Conservation (phyloP, 805 yeast genomes). For the Maudiozyma turicensis region DNA sequence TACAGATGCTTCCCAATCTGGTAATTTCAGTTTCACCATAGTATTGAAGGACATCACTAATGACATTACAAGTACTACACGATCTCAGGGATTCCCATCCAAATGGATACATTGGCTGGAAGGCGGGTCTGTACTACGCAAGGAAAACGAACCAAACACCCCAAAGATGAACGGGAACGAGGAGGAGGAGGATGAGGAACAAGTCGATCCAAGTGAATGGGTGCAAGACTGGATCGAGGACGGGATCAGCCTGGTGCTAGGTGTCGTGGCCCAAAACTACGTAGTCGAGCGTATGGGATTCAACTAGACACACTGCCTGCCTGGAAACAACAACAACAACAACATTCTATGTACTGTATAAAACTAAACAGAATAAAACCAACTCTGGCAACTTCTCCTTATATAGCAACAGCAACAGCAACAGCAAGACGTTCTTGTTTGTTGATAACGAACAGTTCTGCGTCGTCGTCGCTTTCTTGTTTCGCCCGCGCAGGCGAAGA, state of each 20-base stretch:
- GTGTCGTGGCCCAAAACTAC: slow-evolving; percentile 82
- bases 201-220: slow-evolving; percentile 74
- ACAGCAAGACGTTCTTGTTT: too few relatives aligned
- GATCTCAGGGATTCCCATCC: slow-evolving; percentile 83
- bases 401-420: too few relatives aligned
- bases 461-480: too few relatives aligned
- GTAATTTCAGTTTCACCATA: slow-evolving; percentile 65
- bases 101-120: slow-evolving; percentile 91
- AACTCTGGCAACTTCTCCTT: neutral
- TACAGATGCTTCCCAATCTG: slow-evolving; percentile 31
- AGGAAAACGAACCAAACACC: slow-evolving; percentile 5
- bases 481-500: too few relatives aligned
- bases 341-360: neutral
- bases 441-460: too few relatives aligned
- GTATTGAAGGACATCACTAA: slow-evolving; percentile 73
- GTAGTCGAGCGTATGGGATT: slow-evolving; percentile 69
- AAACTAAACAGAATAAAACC: neutral
- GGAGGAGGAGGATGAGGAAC: slow-evolving; percentile 33
- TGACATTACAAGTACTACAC: slow-evolving; percentile 58
- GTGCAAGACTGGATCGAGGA: slow-evolving; percentile 69
- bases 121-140: slow-evolving; percentile 19
- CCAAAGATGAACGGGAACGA: slow-evolving; percentile 16
- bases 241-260: slow-evolving; percentile 71
- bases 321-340: too few relatives aligned
- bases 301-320: neutral